Evolutionary conservation across 257 asterid species (phyloP).

Genomic region (Rehmannia glutinosa): DNA sequence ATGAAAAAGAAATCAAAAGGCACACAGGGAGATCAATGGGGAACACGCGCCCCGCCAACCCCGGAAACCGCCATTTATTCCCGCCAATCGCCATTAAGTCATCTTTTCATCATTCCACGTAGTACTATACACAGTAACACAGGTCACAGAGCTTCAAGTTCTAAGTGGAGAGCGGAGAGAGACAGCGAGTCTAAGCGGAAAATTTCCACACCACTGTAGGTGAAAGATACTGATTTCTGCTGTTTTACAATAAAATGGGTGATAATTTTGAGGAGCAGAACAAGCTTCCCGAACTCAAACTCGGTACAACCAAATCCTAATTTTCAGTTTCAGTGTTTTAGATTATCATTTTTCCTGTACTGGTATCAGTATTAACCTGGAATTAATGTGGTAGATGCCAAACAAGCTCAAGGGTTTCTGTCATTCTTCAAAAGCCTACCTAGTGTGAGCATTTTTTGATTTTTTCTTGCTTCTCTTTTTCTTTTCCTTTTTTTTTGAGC

Average conservation of each 20-base stretch:
- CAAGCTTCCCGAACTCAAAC: constrained; percentile 89
- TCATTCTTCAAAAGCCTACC: constrained; percentile 80
- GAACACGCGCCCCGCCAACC: not conserved
- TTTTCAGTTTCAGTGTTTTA: not conserved
- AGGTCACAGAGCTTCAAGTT: not conserved
- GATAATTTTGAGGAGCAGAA: constrained; percentile 50
- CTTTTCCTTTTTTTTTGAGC: not conserved
- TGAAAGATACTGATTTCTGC: not conserved
- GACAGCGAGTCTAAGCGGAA: not conserved
- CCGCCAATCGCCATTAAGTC: constrained; percentile 27
- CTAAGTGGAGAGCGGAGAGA: not conserved
- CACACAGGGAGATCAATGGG: not conserved
- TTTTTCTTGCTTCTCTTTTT: not conserved
- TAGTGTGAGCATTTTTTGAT: constrained; percentile 35
- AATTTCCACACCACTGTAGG: not conserved
- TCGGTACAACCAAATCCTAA: constrained; percentile 51
- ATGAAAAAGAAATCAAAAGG: not conserved
- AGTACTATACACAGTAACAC: not conserved
- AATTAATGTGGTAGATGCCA: constrained; percentile 59
- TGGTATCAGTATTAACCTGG: constrained; percentile 4
- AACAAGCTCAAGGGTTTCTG: constrained; percentile 96
- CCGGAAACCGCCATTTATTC: constrained; percentile 14
- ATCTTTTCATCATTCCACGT: not conserved
- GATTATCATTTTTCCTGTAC: not conserved
- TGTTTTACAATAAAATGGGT: constrained; percentile 35